phyloP scores from a whole-genome alignment of 768 basidiomycete genomes.

The Russula olivacea region DNA sequence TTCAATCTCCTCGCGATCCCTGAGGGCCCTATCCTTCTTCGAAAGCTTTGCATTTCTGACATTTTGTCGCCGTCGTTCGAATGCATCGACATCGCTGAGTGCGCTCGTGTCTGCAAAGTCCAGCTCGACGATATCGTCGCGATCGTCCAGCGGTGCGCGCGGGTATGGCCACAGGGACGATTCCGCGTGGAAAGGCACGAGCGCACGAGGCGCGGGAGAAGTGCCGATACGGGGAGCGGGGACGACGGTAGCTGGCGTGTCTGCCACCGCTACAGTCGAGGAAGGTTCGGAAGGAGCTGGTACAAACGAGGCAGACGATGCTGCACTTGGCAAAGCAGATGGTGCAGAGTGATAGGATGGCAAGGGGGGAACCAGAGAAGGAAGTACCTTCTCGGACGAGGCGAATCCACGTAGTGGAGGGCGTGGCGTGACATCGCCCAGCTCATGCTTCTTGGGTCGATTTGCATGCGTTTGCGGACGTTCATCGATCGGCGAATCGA shows the following conservation, averaged over 20 bases:
- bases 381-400: conserved; percentile 14
- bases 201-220: conserved; percentile 26
- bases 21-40: conserved; percentile 33
- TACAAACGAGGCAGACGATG: conserved; percentile 7
- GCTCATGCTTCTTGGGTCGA: conserved; percentile 18
- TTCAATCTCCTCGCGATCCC: conserved; percentile 47
- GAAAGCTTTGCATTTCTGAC: conserved; percentile 30
- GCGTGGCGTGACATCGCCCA: conserved; percentile 58
- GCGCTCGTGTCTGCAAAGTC: conserved; percentile 71
- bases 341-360: conserved; percentile 20
- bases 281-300: neutral
- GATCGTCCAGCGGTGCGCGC: conserved; percentile 40
- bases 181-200: conserved; percentile 58
- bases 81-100: conserved; percentile 60
- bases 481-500: conserved; percentile 25
- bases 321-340: conserved; percentile 2
- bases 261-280: neutral
- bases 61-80: conserved; percentile 32
- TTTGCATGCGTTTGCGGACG: conserved; percentile 14
- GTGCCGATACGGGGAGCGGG: neutral
- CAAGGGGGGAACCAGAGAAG: neutral
- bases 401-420: conserved; percentile 32
- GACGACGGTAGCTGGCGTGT: neutral
- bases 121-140: conserved; percentile 66
- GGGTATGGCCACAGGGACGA: conserved; percentile 71